Base-by-base conservation (phyloP, 441 rosid genomes). In the Gossypium armourianum region DNA sequence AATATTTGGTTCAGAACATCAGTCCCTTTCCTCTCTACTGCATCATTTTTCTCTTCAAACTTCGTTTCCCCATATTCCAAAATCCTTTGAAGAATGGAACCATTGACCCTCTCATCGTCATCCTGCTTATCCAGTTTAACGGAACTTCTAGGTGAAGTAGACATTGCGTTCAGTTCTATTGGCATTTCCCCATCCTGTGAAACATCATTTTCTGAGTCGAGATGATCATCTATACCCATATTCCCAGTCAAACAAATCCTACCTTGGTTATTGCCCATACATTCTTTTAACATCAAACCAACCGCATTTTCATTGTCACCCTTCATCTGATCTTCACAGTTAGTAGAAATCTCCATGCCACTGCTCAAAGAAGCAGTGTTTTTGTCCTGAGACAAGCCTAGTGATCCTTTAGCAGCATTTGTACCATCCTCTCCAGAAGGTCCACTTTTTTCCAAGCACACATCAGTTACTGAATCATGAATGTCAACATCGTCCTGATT, bases 361-460 rank as follows among this genome's bases (percentile, higher is more conserved):
- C 61, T 32, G 52, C 72, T 72, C 62, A 74, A 53, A 72, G 66
- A 62, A 59, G 20, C 71, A 76, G 54, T 62, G 72, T 70, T 78
- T 71, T 69, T 70, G 43, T 70, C 81, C 23, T 15, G 54, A 61
- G 77, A 72, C 23, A 43, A 63, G 68, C 36, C 32, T 63, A 63
- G 66, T 26, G 60, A 56, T 71, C 71, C 77, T 70, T 74, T 79
- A 43, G 8, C 28, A 1, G 59, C 75, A 70, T 67, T 15, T 45
- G 73, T 3, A 62, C 54, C 78, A 43, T 72, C 82, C 29, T 57
- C 40, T 57, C 40, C 13, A 6, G 54, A 45, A 69, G 55, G 3
- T 58, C 9, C 56, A 13, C 10, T 21, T 12, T 43, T 43, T 36
- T 57, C 13, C 36, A 43, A 23, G 65, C 65, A 70, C 24, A 15